A percentile compares a stretch with the other conserved stretches of the same genome.
phyloP scores from a whole-genome alignment of 139 green algal genomes.

The Penium margaritaceum region DNA sequence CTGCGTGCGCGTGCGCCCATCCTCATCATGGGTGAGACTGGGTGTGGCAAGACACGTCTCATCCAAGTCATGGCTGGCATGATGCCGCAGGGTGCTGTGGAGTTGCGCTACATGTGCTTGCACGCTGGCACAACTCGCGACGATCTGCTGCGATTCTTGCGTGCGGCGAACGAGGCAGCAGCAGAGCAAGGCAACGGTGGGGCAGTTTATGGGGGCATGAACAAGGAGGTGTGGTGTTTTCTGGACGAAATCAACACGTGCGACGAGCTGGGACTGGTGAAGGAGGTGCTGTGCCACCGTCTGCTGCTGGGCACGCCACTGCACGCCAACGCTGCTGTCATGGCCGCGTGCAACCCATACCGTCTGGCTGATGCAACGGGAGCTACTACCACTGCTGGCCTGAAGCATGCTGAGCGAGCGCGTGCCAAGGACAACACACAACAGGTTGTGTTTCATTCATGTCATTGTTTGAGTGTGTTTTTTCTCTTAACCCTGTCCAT shows the following conservation, averaged over 20 bases:
- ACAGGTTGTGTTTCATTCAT: too few species aligned
- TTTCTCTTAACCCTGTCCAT: too few species aligned
- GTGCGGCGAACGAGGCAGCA: not conserved
- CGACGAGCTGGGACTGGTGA: slow-evolving; percentile 30
- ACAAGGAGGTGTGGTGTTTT: slow-evolving; percentile 29
- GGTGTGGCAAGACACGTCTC: slow-evolving; percentile 45
- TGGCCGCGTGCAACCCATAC: slow-evolving; percentile 47
- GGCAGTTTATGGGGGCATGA: too few species aligned
- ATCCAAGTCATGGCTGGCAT: slow-evolving; percentile 26
- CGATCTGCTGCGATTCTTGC: slow-evolving; percentile 22
- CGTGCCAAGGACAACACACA: too few species aligned
- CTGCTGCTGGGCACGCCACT: not conserved
- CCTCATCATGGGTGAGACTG: slow-evolving; percentile 34
- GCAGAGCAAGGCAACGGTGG: too few species aligned
- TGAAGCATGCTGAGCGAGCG: too few species aligned
- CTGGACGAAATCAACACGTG: slow-evolving; percentile 44
- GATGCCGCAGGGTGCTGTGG: not conserved
- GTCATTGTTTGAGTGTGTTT: too few species aligned
- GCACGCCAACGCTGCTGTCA: not conserved
- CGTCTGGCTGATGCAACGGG: too few species aligned
- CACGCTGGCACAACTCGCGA: slow-evolving; percentile 35
- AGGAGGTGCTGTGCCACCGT: slow-evolving; percentile 20
- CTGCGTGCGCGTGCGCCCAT: slow-evolving; percentile 14
- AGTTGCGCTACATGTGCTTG: slow-evolving; percentile 33
- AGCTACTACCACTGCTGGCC: too few species aligned